Evolutionary conservation across 2,329 filamentous ascomycete species (phyloP).

Genomic region (Sporothrix sp.): DNA sequence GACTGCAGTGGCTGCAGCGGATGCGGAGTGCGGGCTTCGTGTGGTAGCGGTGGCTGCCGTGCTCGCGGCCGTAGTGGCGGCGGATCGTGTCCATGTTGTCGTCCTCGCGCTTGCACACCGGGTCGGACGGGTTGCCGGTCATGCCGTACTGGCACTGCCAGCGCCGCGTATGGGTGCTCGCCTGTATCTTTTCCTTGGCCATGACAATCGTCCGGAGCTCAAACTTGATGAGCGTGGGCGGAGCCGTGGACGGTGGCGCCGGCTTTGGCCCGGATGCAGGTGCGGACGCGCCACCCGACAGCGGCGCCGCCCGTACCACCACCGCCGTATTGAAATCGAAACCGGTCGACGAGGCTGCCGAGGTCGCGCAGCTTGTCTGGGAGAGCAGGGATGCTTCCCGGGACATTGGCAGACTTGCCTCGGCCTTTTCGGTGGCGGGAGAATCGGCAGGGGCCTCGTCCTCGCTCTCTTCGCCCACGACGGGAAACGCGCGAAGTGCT

Average conservation of each 20-base stretch:
- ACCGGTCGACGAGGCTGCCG: no score
- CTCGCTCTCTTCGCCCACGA: not conserved
- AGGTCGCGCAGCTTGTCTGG: no score
- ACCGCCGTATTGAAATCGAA: constrained; percentile 1
- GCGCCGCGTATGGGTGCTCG: constrained; percentile 5
- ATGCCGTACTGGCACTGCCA: constrained; percentile 17
- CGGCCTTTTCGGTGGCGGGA: not conserved
- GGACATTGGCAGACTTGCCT: no score
- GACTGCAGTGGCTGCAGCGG: constrained; percentile 11
- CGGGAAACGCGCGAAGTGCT: constrained; percentile 3
- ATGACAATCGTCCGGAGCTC: constrained; percentile 14
- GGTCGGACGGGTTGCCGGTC: constrained; percentile 1
- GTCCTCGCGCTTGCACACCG: constrained; percentile 16
- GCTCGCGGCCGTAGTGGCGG: constrained; percentile 19
- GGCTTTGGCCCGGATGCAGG: not conserved
- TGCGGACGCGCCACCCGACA: not conserved
- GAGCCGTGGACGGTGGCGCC: no score
- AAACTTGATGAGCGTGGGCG: constrained; percentile 6
- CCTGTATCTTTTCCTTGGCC: constrained; percentile 13
- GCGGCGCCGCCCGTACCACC: no score
- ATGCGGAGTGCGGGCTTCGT: constrained; percentile 3
- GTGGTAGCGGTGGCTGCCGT: constrained; percentile 16
- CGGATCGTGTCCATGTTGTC: constrained; percentile 18
- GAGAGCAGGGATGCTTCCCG: no score
- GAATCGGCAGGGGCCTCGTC: not conserved